Evolutionary conservation across 2,329 filamentous ascomycete species (phyloP).

Genomic region (Fusarium dimerum): DNA sequence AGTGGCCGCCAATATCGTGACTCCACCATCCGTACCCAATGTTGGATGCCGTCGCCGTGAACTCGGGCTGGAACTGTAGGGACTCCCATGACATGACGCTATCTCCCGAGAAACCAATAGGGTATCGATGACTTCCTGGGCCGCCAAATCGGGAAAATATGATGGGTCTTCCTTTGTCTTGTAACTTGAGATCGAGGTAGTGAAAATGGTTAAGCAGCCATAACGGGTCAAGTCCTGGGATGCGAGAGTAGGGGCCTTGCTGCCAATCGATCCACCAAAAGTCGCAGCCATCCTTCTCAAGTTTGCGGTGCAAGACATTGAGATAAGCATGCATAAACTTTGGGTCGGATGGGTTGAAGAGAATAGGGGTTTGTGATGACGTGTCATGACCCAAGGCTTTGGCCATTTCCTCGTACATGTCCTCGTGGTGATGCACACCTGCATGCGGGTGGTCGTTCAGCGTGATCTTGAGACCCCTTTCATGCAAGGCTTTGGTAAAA

Average conservation of each 20-base stretch:
- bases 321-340: conserved; percentile 61
- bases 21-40: conserved; percentile 71
- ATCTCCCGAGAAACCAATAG: conserved; percentile 66
- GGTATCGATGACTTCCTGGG: conserved; percentile 64
- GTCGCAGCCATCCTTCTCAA: conserved; percentile 59
- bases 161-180: conserved; percentile 42
- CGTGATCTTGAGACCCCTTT: conserved; percentile 53
- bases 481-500: conserved; percentile 54
- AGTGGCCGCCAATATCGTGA: conserved; percentile 68
- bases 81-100: conserved; percentile 60
- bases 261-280: conserved; percentile 73
- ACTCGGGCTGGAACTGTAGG: conserved; percentile 65
- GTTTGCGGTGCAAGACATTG: conserved; percentile 53
- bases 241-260: conserved; percentile 56
- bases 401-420: conserved; percentile 56
- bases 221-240: conserved; percentile 61
- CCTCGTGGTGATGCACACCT: conserved; percentile 58
- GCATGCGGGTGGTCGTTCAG: conserved; percentile 65
- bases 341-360: conserved; percentile 55
- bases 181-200: conserved; percentile 50
- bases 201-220: conserved; percentile 69
- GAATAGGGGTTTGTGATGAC: conserved; percentile 48
- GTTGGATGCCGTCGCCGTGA: conserved; percentile 66
- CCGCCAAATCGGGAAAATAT: conserved; percentile 64
- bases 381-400: conserved; percentile 53